Base-by-base conservation (phyloP, 768 basidiomycete genomes). In the Crucibulum laeve region DNA sequence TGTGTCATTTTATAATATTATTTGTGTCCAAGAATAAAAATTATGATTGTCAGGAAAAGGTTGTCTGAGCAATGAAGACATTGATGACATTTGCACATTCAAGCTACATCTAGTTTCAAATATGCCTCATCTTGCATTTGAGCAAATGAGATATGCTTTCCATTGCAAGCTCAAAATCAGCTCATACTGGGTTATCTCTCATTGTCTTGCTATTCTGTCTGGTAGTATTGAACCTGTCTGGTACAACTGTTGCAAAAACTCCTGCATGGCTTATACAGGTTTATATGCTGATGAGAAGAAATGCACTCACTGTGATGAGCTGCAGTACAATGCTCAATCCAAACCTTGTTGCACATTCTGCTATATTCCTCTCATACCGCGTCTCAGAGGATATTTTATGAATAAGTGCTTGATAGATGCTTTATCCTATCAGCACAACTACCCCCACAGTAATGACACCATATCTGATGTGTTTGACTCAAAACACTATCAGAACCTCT, bases 381-480 rank as follows among this genome's bases (percentile, higher is more conserved):
- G 54, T 1, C 51, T 62, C n/a, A 53, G 60, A 32, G 47, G 46
- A n/a, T 53, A 47, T 19, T 60, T 57, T 34, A 1, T 18, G 4
- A 53, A 47, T 37, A 8, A 19, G 2, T 25, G 40, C 6, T 37
- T 36, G 24, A 43, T 45, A 7, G 18, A 54, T 1, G 24, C 38
- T 3, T 40, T 61, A 5, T 42, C 38, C 0, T 59, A 58, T 37
- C 52, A 49, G 1, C 33, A 47, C 4, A 30, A 47, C 4, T 57
- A 48, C 30, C 7, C 30, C 6, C 39, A 43, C 3, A 37, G 13
- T 8, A 4, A 7, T 1, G 21, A 42, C 2, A 28, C 36, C 5
- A 55, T 64, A 36, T 53, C 32, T 10, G 65, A 74, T 47, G 46
- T 70, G 8, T 65, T 69, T 39, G 68, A 73, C 49, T 42, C 58